phyloP scores from a whole-genome alignment of 345 rosid genomes.

The Populus euphratica region DNA sequence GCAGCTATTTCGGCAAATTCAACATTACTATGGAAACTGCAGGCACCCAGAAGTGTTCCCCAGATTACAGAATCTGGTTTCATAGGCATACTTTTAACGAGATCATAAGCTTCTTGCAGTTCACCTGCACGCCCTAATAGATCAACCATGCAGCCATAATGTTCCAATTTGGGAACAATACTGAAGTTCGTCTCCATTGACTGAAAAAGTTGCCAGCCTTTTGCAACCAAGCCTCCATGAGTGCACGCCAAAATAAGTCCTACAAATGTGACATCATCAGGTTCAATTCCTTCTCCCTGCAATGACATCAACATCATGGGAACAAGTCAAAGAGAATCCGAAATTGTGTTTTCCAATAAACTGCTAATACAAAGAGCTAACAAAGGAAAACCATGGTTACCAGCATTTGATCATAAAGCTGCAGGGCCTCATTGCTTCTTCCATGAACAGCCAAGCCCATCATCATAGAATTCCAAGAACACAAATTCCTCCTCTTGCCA shows the following conservation, averaged over 20 bases:
- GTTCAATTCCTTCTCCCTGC: conserved; percentile 48
- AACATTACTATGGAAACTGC: conserved; percentile 61
- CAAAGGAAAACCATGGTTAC: conserved; percentile 20
- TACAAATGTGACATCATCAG: conserved; percentile 74
- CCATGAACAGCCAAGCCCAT: conserved; percentile 72
- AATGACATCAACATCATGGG: neutral
- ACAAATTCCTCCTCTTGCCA: conserved; percentile 54
- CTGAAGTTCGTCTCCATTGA: conserved; percentile 45
- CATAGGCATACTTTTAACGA: conserved; percentile 63
- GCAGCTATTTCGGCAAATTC: conserved; percentile 72
- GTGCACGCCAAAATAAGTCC: conserved; percentile 79
- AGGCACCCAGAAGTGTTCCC: conserved; percentile 82
- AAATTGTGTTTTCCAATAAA: neutral
- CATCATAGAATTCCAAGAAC: conserved; percentile 91
- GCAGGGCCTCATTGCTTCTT: conserved; percentile 50
- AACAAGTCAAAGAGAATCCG: neutral
- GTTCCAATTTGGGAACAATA: conserved; percentile 63
- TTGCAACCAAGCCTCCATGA: conserved; percentile 62
- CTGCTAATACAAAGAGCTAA: neutral
- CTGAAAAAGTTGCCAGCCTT: conserved; percentile 48
- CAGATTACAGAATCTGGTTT: conserved; percentile 74
- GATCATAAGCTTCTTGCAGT: conserved; percentile 58
- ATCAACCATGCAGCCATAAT: conserved; percentile 83
- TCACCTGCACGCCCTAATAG: conserved; percentile 79
- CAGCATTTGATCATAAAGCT: conserved; percentile 59